Conservation (phyloP, 352 stramenopile species). For the Phytophthora idaei region DNA sequence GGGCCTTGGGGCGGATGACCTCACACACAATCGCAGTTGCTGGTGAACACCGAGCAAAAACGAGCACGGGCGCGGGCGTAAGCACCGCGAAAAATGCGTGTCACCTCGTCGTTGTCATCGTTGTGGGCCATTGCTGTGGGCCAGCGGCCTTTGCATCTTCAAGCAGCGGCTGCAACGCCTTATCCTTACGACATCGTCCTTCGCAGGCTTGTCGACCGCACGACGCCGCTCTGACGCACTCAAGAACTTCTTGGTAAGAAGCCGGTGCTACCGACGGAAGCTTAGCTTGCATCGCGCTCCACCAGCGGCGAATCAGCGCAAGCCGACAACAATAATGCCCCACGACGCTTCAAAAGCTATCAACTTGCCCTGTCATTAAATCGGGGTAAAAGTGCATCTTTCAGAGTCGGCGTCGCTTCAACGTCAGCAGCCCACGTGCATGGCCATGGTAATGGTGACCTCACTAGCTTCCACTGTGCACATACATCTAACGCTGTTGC, state of each 20-base stretch:
- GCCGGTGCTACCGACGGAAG: constrained; percentile 10
- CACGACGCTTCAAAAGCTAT: not conserved
- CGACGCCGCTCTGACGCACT: constrained; percentile 20
- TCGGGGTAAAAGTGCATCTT: constrained; percentile 8
- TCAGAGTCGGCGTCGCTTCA: constrained; percentile 32
- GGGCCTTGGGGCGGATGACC: not conserved
- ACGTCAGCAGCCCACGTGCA: not conserved
- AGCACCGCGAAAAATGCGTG: constrained; percentile 3
- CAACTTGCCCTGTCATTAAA: constrained; percentile 23
- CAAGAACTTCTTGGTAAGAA: constrained; percentile 12
- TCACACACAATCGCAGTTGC: constrained; percentile 15
- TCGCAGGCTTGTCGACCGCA: constrained; percentile 20
- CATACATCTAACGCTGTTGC: not conserved
- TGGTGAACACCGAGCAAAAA: constrained; percentile 15
- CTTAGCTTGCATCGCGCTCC: not conserved
- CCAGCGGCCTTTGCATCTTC: not conserved
- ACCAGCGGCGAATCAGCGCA: not conserved
- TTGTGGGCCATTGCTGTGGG: not conserved
- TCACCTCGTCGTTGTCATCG: not conserved
- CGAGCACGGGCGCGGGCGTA: constrained; percentile 1
- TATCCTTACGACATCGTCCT: constrained; percentile 18
- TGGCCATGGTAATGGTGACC: constrained; percentile 18
- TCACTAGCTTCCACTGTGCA: not conserved
- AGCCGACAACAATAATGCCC: constrained; percentile 22
- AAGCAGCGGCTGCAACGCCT: not conserved